These are phyloP conservation scores for Chamaecrista fasciculata DNA, from an alignment of 306 rosid genomes.

Conservation along the genomic window DNA sequence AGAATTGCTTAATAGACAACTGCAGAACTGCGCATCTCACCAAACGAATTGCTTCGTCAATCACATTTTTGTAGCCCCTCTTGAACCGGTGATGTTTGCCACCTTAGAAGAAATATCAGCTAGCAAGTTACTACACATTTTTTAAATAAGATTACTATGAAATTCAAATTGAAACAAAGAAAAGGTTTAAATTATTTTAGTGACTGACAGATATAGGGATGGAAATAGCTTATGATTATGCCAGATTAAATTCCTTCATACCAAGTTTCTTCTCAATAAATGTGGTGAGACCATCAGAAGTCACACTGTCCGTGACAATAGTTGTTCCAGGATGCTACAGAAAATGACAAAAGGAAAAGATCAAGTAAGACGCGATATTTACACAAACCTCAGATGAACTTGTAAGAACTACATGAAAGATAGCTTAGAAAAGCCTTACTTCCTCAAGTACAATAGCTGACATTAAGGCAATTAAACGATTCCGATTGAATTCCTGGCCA, in stretches of 20 bases:
- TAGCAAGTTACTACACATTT: constrained; percentile 15
- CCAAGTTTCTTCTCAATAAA: constrained; percentile 95
- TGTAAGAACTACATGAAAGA: constrained; percentile 14
- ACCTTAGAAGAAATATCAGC: constrained; percentile 49
- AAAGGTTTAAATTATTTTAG: constrained; percentile 1
- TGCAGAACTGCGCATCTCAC: constrained; percentile 45
- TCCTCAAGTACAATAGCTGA: constrained; percentile 95
- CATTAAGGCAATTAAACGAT: constrained; percentile 92
- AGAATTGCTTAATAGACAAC: constrained; percentile 21
- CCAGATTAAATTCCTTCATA: constrained; percentile 34
- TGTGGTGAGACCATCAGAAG: constrained; percentile 91
- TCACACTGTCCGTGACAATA: constrained; percentile 94
- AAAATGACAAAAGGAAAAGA: constrained; percentile 24
- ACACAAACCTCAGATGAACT: constrained; percentile 3
- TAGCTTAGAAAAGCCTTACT: constrained; percentile 43
- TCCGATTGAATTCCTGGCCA: constrained; percentile 85
- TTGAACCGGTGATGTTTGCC: constrained; percentile 95
- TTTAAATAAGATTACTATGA: neutral
- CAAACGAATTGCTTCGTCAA: constrained; percentile 94
- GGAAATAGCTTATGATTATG: constrained; percentile 5
- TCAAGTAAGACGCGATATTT: neutral
- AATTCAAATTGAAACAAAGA: constrained; percentile 3
- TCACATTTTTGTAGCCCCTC: constrained; percentile 97
- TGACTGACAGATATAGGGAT: neutral
- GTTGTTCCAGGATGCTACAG: constrained; percentile 91